Conservation (phyloP, 176 grass and related monocot genomes). For the Hordeum marinum region DNA sequence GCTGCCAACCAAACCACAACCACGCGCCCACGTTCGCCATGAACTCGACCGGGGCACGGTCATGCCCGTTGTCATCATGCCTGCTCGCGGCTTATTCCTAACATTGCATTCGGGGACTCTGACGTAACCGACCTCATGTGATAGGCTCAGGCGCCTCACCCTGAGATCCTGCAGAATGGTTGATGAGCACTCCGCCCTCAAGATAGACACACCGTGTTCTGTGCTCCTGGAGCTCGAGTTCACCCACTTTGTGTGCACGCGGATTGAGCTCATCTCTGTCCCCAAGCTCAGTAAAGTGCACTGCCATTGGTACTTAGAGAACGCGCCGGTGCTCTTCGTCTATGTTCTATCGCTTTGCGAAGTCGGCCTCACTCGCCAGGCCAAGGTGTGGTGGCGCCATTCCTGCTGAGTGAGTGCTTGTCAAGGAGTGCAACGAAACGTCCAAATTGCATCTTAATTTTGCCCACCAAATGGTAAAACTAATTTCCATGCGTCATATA, state of each 20-base stretch:
- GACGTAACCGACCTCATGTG: neutral
- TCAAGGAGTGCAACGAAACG: neutral
- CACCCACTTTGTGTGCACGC: too few species aligned
- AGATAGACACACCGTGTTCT: neutral
- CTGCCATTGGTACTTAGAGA: neutral
- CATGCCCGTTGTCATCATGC: too few species aligned
- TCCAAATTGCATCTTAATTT: neutral
- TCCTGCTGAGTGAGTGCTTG: neutral
- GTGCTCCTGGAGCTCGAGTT: too few species aligned
- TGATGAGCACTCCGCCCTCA: too few species aligned
- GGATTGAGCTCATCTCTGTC: too few species aligned
- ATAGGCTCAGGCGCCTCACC: neutral
- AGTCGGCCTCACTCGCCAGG: too few species aligned
- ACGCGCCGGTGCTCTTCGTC: neutral
- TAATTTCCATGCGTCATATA: neutral
- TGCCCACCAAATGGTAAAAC: neutral
- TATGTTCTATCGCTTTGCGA: too few species aligned
- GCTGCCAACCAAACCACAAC: too few species aligned
- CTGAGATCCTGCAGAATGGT: neutral
- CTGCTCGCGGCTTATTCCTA: too few species aligned
- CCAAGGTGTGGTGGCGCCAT: too few species aligned
- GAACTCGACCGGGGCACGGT: too few species aligned
- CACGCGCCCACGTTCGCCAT: too few species aligned
- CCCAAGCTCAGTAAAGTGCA: neutral
- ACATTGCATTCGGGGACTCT: neutral